These are phyloP conservation scores for Metschnikowia lunata DNA, from an alignment of 805 yeast species.

Conservation along the genomic window DNA sequence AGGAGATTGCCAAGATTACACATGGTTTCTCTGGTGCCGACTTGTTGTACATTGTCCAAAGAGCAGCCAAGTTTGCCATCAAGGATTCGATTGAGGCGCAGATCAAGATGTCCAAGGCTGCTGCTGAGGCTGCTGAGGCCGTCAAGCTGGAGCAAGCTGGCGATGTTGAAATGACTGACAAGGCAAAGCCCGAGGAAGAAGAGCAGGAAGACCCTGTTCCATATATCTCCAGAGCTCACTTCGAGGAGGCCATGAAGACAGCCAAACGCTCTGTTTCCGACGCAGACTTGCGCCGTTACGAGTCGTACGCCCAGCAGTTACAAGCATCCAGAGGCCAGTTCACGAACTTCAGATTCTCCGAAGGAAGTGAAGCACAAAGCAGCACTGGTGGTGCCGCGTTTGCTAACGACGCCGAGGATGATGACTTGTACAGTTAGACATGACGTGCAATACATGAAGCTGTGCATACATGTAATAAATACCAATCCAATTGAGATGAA, in stretches of 20 bases:
- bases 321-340: constrained; percentile 95
- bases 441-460: too few relatives aligned
- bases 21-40: constrained; percentile 99
- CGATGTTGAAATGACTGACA: constrained; percentile 48
- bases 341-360: constrained; percentile 79
- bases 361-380: constrained; percentile 21
- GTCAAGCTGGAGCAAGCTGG: constrained; percentile 25
- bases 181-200: constrained; percentile 35
- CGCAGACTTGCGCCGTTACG: constrained; percentile 96
- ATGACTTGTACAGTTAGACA: constrained; percentile 27
- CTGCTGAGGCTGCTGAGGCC: constrained; percentile 36
- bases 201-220: constrained; percentile 94
- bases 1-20: constrained; percentile 89
- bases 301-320: constrained; percentile 95
- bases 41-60: constrained; percentile 92
- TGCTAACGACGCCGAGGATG: constrained; percentile 42
- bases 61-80: constrained; percentile 98
- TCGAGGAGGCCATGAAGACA: constrained; percentile 99
- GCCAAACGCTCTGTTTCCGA: constrained; percentile 97
- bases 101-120: constrained; percentile 31
- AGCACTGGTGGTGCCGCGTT: constrained; percentile 36
- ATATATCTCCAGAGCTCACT: constrained; percentile 85
- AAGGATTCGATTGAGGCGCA: constrained; percentile 93
- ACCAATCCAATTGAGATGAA: too few relatives aligned
- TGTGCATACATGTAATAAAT: too few relatives aligned